Percentiles rank a stretch among this genome's conserved stretches.
Evolutionary conservation across 345 rosid genomes (phyloP).

Genomic region (Psidium friedrichsthalianum): DNA sequence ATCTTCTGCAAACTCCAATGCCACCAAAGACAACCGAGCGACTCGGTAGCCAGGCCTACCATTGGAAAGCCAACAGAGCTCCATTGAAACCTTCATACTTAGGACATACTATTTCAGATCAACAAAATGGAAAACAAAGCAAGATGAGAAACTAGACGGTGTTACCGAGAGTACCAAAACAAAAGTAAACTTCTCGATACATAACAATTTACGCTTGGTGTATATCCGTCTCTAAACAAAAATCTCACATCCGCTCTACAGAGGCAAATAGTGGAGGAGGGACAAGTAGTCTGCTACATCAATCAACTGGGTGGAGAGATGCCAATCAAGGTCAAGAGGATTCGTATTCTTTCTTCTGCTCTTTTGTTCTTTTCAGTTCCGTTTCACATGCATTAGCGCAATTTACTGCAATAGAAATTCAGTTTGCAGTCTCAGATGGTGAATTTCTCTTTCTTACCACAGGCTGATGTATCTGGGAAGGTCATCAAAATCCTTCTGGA

Average conservation of each 20-base stretch:
- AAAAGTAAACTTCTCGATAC: background rate
- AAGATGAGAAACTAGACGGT: background rate
- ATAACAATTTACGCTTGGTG: background rate
- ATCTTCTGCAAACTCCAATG: background rate
- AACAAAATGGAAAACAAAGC: background rate
- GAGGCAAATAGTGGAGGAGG: slow-evolving; percentile 83
- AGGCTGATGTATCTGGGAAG: slow-evolving; percentile 73
- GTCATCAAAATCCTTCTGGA: slow-evolving; percentile 58
- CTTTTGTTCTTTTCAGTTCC: background rate
- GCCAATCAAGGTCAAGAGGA: slow-evolving; percentile 51
- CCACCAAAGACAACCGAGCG: background rate
- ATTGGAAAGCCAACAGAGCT: background rate
- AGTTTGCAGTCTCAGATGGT: background rate
- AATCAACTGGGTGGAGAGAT: slow-evolving; percentile 74
- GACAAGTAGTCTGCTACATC: slow-evolving; percentile 77
- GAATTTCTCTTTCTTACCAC: slow-evolving; percentile 3
- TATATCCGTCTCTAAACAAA: background rate
- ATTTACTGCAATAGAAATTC: background rate
- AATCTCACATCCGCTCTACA: slow-evolving; percentile 12
- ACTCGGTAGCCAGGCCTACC: background rate
- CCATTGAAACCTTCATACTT: background rate
- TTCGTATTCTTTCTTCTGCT: background rate
- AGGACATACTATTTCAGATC: background rate
- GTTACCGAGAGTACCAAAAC: background rate
- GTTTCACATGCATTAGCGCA: background rate